Conservation (phyloP, 2,329 filamentous ascomycete species). For the Helicocarpus griseus region DNA sequence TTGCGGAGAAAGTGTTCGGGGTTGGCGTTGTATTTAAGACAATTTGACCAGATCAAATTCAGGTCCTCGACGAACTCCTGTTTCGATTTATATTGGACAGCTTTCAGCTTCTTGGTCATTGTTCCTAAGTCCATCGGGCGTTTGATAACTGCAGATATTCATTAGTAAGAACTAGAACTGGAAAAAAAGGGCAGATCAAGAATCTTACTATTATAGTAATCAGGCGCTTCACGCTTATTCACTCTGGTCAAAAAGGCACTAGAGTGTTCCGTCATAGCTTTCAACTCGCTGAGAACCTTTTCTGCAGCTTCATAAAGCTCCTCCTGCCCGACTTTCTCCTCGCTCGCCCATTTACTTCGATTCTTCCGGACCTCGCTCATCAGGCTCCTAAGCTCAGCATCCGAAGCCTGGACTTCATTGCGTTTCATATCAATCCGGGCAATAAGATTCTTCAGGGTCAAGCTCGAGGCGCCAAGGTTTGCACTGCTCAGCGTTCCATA, state of each 20-base stretch:
- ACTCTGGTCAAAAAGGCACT: constrained; percentile 90
- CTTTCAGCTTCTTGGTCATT: constrained; percentile 96
- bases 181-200: background rate
- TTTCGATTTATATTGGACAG: constrained; percentile 73
- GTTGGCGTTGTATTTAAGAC: constrained; percentile 88
- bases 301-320: constrained; percentile 95
- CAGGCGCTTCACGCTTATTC: constrained; percentile 92
- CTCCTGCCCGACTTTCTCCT: constrained; percentile 94
- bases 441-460: constrained; percentile 95
- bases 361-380: constrained; percentile 99
- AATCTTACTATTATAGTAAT: constrained; percentile 78
- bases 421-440: constrained; percentile 90
- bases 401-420: constrained; percentile 79
- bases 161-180: constrained; percentile 4
- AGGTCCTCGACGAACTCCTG: constrained; percentile 89
- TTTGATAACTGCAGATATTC: constrained; percentile 62
- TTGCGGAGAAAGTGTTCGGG: constrained; percentile 77
- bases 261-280: constrained; percentile 94
- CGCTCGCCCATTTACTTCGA: constrained; percentile 95
- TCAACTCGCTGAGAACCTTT: constrained; percentile 93
- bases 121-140: constrained; percentile 94
- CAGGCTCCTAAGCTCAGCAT: constrained; percentile 79
- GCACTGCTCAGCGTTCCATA: constrained; percentile 87
- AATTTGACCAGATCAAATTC: constrained; percentile 95
- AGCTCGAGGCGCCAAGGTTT: constrained; percentile 88